These are phyloP conservation scores for Centella asiatica DNA, from an alignment of 129 eudicot genomes.

Conservation along the genomic window DNA sequence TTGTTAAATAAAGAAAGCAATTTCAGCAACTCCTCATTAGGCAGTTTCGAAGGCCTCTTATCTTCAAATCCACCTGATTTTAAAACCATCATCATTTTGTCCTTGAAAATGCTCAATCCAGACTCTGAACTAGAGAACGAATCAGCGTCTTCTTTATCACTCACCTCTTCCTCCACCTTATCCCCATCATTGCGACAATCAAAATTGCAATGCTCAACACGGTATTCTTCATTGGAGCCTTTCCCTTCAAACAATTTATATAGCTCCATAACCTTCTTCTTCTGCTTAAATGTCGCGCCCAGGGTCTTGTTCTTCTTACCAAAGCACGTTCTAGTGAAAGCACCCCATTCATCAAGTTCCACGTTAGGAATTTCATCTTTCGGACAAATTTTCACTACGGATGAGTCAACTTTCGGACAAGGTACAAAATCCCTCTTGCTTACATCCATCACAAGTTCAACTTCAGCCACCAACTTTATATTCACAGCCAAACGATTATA, in stretches of 20 bases:
- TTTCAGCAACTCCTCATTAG: constrained; percentile 55
- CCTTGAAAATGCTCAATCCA: constrained; percentile 36
- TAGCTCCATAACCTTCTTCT: constrained; percentile 73
- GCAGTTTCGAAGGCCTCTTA: constrained; percentile 83
- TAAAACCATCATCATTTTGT: constrained; percentile 48
- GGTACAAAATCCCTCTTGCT: constrained; percentile 85
- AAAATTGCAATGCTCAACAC: constrained; percentile 1
- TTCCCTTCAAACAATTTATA: constrained; percentile 35
- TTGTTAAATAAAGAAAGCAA: constrained; percentile 57
- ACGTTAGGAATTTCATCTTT: constrained; percentile 51
- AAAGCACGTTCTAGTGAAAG: constrained; percentile 85
- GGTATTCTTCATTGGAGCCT: constrained; percentile 11
- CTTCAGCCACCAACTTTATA: constrained; percentile 73
- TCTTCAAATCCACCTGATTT: constrained; percentile 60
- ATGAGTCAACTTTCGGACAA: constrained; percentile 82
- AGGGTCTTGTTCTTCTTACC: constrained; percentile 84
- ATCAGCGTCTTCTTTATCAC: constrained; percentile 16
- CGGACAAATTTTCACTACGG: constrained; percentile 61
- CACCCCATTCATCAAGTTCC: constrained; percentile 85
- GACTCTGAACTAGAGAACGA: constrained; percentile 3
- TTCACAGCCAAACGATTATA: constrained; percentile 77
- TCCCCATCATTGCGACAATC: constrained; percentile 14
- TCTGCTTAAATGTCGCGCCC: constrained; percentile 83
- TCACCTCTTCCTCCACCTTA: constrained; percentile 15
- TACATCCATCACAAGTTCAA: constrained; percentile 78